Conservation (phyloP, 106 monocot species). For the Acanthochlamys bracteata region DNA sequence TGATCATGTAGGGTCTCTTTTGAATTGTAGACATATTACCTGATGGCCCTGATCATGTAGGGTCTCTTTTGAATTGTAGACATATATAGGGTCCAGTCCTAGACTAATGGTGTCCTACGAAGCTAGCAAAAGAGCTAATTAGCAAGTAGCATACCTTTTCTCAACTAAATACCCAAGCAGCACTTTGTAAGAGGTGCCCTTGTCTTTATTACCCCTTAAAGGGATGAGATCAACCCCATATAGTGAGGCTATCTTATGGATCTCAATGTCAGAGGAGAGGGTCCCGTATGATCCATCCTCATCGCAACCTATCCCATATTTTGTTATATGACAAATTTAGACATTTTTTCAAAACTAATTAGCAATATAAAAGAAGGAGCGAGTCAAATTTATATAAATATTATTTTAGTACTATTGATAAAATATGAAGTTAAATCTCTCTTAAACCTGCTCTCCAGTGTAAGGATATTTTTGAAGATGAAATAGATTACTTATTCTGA, state of each 20-base stretch:
- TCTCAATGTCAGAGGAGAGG: background rate
- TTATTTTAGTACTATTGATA: too few relatives aligned
- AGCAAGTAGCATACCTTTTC: constrained; percentile 30
- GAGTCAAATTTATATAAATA: too few relatives aligned
- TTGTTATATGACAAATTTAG: too few relatives aligned
- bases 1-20: too few relatives aligned
- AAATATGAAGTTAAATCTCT: too few relatives aligned
- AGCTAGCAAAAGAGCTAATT: background rate
- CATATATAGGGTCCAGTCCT: too few relatives aligned
- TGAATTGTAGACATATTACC: constrained; percentile 5
- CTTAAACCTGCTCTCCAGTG: too few relatives aligned
- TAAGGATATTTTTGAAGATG: too few relatives aligned
- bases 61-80: background rate
- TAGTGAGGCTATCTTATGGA: background rate
- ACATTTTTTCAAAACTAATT: too few relatives aligned
- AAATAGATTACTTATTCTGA: too few relatives aligned
- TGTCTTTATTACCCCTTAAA: constrained; percentile 48
- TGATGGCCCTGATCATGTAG: constrained; percentile 25
- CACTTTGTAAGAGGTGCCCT: constrained; percentile 78
- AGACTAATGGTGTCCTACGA: too few relatives aligned
- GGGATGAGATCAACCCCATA: constrained; percentile 4
- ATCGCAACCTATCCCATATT: background rate
- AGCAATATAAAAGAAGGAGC: too few relatives aligned
- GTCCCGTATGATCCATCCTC: constrained; percentile 5
- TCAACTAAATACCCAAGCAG: constrained; percentile 62